A percentile compares a stretch with the other conserved stretches of the same genome.
These are phyloP conservation scores for Metschnikowia similis DNA, from an alignment of 805 yeast species.

Conservation along the genomic window DNA sequence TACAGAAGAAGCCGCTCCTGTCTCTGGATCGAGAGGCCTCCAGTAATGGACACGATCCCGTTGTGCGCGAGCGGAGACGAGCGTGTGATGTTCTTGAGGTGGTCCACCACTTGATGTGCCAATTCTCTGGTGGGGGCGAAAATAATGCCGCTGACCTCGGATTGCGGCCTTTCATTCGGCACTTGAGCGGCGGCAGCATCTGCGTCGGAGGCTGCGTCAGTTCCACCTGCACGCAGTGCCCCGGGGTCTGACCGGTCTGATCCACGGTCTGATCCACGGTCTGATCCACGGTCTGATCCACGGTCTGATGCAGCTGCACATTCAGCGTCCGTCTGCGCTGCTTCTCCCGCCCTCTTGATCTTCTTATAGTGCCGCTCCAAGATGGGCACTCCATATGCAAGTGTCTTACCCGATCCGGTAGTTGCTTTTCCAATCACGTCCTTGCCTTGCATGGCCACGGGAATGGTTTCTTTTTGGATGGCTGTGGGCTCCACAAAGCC, in stretches of 20 bases:
- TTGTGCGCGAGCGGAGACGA: constrained; percentile 49
- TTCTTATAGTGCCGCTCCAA: constrained; percentile 53
- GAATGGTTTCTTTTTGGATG: constrained; percentile 74
- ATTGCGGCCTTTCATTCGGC: background rate
- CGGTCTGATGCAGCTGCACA: no score
- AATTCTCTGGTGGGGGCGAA: constrained; percentile 96
- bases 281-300: no score
- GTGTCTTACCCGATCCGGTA: constrained; percentile 96
- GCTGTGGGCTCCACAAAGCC: constrained; percentile 74
- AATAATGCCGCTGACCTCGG: constrained; percentile 53
- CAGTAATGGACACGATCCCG: constrained; percentile 77
- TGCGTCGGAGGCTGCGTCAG: no score
- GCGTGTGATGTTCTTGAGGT: constrained; percentile 55
- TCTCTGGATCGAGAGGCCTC: constrained; percentile 91
- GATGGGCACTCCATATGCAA: constrained; percentile 93
- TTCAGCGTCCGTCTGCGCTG: no score
- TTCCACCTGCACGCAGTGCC: no score
- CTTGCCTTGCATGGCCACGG: constrained; percentile 63
- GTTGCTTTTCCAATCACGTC: constrained; percentile 95
- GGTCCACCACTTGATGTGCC: constrained; percentile 89
- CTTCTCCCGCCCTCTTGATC: background rate
- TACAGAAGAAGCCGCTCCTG: constrained; percentile 76
- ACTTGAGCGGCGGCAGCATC: no score
- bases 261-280: no score
- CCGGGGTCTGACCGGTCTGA: no score